Percentiles rank a stretch among this genome's conserved stretches.
Evolutionary conservation across 2,329 filamentous ascomycete species (phyloP).

Genomic region (Ophiocordyceps australis): DNA sequence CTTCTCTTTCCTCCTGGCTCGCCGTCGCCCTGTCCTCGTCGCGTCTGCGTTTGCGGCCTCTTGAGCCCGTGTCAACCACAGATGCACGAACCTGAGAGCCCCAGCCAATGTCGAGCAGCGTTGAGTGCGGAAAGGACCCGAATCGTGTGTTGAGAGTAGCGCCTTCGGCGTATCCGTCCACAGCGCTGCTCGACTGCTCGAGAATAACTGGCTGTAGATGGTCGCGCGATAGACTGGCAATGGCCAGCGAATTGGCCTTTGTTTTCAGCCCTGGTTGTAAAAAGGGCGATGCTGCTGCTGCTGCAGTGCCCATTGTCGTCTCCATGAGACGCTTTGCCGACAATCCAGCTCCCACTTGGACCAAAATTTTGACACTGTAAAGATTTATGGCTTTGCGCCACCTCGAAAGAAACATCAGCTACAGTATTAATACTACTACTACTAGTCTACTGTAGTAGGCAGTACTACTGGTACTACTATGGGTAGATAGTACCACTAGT

Average conservation of each 20-base stretch:
- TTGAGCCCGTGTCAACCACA: slow-evolving; percentile 77
- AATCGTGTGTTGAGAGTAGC: slow-evolving; percentile 83
- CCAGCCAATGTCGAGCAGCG: slow-evolving; percentile 65
- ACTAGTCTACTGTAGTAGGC: too few species aligned
- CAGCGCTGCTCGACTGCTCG: slow-evolving; percentile 37
- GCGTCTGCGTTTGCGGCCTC: slow-evolving; percentile 51
- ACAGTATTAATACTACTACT: too few species aligned
- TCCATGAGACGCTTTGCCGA: neutral
- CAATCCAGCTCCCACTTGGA: too few species aligned
- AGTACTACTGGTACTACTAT: too few species aligned
- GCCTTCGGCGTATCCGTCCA: slow-evolving; percentile 58
- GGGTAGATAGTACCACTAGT: too few species aligned
- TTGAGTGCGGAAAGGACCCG: slow-evolving; percentile 73
- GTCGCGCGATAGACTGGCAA: slow-evolving; percentile 80
- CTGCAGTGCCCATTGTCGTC: slow-evolving; percentile 5
- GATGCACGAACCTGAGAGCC: slow-evolving; percentile 84
- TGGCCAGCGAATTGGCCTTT: slow-evolving; percentile 49
- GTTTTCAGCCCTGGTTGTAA: slow-evolving; percentile 50
- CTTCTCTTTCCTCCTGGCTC: slow-evolving; percentile 15
- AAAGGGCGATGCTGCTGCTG: slow-evolving; percentile 51
- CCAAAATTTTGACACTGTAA: too few species aligned
- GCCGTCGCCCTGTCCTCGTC: slow-evolving; percentile 21
- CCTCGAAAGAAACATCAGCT: too few species aligned
- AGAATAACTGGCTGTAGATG: slow-evolving; percentile 62
- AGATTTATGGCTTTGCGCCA: too few species aligned